These are phyloP conservation scores for Pseudozyma sp. DNA, from an alignment of 1,284 basidiomycete genomes.

Conservation along the genomic window DNA sequence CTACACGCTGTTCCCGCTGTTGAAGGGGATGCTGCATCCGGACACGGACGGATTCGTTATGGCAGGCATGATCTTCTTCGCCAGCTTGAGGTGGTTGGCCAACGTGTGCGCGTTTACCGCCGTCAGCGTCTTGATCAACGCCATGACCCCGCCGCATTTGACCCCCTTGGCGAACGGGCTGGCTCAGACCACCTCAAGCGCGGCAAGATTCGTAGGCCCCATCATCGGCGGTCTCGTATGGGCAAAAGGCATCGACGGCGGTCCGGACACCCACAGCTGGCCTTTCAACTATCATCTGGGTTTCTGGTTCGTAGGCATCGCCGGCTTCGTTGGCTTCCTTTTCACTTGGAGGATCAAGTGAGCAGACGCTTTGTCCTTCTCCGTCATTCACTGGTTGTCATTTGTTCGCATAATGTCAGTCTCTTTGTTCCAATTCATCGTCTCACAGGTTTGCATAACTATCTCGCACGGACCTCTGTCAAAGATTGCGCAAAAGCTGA, in stretches of 20 bases:
- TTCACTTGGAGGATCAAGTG: slow-evolving; percentile 50
- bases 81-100: slow-evolving; percentile 67
- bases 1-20: slow-evolving; percentile 66
- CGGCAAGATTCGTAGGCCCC: slow-evolving; percentile 69
- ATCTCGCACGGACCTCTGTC: background rate
- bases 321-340: slow-evolving; percentile 58
- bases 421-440: no score
- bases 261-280: slow-evolving; percentile 43
- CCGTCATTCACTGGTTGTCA: background rate
- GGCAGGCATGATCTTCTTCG: slow-evolving; percentile 70
- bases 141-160: slow-evolving; percentile 69
- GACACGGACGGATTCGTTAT: slow-evolving; percentile 70
- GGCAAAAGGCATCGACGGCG: slow-evolving; percentile 62
- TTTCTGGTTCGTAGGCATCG: slow-evolving; percentile 63
- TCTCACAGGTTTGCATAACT: no score
- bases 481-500: no score
- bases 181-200: slow-evolving; percentile 69
- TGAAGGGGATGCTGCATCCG: slow-evolving; percentile 70
- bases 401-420: no score
- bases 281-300: slow-evolving; percentile 65
- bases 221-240: slow-evolving; percentile 66
- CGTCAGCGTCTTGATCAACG: slow-evolving; percentile 68
- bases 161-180: slow-evolving; percentile 70
- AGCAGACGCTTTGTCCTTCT: background rate
- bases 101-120: slow-evolving; percentile 69